phyloP scores from a whole-genome alignment of 169 alveolate genomes.

The Eimeria maxima region DNA sequence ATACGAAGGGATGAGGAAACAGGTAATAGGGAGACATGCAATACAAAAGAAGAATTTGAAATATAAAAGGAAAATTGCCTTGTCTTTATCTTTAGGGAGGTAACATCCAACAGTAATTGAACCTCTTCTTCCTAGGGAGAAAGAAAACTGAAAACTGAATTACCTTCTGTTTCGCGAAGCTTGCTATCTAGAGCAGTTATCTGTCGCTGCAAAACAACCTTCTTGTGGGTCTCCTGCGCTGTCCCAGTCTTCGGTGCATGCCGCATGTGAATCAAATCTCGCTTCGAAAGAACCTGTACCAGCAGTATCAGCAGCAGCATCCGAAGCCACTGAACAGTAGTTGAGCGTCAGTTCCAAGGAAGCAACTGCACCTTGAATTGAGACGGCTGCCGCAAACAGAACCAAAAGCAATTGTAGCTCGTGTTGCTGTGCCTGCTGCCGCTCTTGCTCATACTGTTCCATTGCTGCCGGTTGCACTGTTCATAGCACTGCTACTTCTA shows the following conservation, averaged over 20 bases:
- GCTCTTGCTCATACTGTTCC: neutral
- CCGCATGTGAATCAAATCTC: slow-evolving; percentile 93
- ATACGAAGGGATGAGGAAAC: too few relatives aligned
- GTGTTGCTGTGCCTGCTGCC: neutral
- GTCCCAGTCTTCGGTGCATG: slow-evolving; percentile 85
- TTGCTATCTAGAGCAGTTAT: slow-evolving; percentile 7
- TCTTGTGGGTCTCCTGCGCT: slow-evolving; percentile 28
- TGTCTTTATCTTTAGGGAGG: too few relatives aligned
- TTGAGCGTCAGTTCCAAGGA: too few relatives aligned
- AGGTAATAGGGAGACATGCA: neutral
- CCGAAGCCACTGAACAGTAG: neutral
- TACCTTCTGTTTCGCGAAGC: slow-evolving; percentile 60
- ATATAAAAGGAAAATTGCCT: too few relatives aligned
- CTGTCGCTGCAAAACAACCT: slow-evolving; percentile 32
- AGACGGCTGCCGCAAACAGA: neutral
- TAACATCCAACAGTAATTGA: too few relatives aligned
- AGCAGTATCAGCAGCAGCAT: neutral
- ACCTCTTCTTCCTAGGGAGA: neutral
- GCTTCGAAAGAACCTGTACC: slow-evolving; percentile 82
- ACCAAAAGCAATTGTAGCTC: neutral
- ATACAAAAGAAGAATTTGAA: neutral
- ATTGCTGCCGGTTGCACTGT: neutral
- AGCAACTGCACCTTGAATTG: neutral
- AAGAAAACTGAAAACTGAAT: neutral
- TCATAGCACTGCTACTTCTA: neutral